Percentiles rank a stretch among this genome's conserved stretches.
phyloP scores from a whole-genome alignment of 2,329 filamentous ascomycete species.

The Talaromyces sp. region DNA sequence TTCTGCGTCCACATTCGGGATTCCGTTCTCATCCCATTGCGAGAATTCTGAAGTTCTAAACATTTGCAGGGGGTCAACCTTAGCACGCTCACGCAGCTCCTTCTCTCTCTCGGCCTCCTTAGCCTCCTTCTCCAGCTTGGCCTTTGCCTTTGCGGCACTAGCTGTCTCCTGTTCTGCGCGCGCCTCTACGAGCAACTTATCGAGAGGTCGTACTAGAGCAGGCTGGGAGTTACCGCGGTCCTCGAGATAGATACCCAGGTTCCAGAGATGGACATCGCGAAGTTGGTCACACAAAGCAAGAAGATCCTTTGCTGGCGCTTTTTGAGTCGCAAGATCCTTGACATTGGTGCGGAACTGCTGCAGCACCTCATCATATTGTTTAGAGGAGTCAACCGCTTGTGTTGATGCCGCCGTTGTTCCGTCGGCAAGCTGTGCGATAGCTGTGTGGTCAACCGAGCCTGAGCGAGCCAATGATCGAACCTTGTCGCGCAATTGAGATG shows the following conservation, averaged over 20 bases:
- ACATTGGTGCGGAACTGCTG: conserved; percentile 46
- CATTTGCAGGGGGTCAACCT: conserved; percentile 61
- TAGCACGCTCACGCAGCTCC: conserved; percentile 55
- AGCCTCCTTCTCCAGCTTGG: conserved; percentile 60
- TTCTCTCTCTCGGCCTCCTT: conserved; percentile 56
- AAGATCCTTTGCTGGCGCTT: conserved; percentile 69
- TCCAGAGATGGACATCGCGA: conserved; percentile 78
- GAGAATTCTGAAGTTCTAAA: conserved; percentile 63
- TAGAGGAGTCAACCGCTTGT: conserved; percentile 31
- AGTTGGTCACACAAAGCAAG: conserved; percentile 77
- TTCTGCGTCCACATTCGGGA: conserved; percentile 76
- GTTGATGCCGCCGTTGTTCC: conserved; percentile 19
- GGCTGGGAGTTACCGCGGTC: conserved; percentile 71
- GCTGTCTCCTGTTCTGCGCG: conserved; percentile 52
- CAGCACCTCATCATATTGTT: conserved; percentile 54
- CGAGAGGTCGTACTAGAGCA: conserved; percentile 72
- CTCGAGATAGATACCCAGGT: conserved; percentile 84
- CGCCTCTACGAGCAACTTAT: conserved; percentile 58
- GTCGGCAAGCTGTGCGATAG: conserved; percentile 44
- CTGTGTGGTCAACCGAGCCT: conserved; percentile 42
- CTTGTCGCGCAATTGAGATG: conserved; percentile 60
- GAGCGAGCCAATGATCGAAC: conserved; percentile 60
- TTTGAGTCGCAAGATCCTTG: conserved; percentile 43
- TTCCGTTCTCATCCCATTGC: conserved; percentile 79
- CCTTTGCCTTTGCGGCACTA: conserved; percentile 48